Percentiles rank a stretch among this genome's conserved stretches.
Evolutionary conservation across 1,284 basidiomycete genomes (phyloP).

Genomic region (Veloporphyrellus conicus): DNA sequence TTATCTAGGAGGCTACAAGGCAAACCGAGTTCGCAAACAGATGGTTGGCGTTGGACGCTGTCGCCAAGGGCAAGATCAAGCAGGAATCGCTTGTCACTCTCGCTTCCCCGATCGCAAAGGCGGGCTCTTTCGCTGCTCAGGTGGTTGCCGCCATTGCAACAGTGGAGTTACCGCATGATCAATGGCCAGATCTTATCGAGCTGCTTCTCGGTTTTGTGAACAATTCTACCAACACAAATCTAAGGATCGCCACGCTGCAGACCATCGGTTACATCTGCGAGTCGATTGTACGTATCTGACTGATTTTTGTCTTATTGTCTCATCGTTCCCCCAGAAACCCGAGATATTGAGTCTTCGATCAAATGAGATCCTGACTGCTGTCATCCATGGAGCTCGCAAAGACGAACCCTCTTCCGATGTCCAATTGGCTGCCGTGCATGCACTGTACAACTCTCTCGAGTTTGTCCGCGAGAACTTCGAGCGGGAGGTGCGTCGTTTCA

Average conservation of each 20-base stretch:
- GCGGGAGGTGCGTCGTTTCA: slow-evolving; percentile 65
- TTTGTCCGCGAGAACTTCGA: slow-evolving; percentile 99
- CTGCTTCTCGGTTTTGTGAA: slow-evolving; percentile 85
- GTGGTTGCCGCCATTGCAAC: slow-evolving; percentile 91
- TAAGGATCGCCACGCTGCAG: slow-evolving; percentile 88
- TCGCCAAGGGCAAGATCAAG: slow-evolving; percentile 81
- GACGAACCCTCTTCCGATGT: slow-evolving; percentile 94
- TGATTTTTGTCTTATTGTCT: slow-evolving; percentile 10
- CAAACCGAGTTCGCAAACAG: slow-evolving; percentile 73
- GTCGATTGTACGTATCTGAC: slow-evolving; percentile 65
- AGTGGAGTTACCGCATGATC: slow-evolving; percentile 83
- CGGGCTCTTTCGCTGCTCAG: slow-evolving; percentile 87
- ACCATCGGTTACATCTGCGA: slow-evolving; percentile 98
- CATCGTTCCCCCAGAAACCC: slow-evolving; percentile 62
- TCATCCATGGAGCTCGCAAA: slow-evolving; percentile 96
- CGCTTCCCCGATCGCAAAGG: slow-evolving; percentile 67
- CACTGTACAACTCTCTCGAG: slow-evolving; percentile 93
- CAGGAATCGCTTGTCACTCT: slow-evolving; percentile 82
- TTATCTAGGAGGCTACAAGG: slow-evolving; percentile 66
- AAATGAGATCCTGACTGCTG: slow-evolving; percentile 97
- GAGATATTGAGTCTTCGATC: slow-evolving; percentile 85
- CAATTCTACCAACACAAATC: slow-evolving; percentile 69
- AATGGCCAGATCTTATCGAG: slow-evolving; percentile 90
- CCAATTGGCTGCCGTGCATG: slow-evolving; percentile 91
- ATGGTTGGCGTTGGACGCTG: slow-evolving; percentile 76